These are phyloP conservation scores for Lasiodiplodia sp. DNA, from an alignment of 2,329 filamentous ascomycete genomes.

Conservation along the genomic window DNA sequence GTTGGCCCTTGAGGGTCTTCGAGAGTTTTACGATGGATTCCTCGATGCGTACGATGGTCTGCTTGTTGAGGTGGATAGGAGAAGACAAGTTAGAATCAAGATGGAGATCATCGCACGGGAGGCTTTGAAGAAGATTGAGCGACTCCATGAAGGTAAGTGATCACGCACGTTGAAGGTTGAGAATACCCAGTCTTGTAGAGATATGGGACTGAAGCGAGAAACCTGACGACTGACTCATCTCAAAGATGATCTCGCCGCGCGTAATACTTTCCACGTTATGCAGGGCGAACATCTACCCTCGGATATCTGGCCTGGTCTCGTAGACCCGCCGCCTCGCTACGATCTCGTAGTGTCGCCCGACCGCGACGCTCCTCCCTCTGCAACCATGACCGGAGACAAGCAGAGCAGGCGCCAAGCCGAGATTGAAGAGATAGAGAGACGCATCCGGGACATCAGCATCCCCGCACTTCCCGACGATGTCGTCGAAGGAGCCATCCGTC, in stretches of 20 bases:
- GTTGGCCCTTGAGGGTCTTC: slow-evolving; percentile 77
- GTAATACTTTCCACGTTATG: slow-evolving; percentile 80
- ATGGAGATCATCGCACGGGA: slow-evolving; percentile 78
- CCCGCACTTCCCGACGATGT: slow-evolving; percentile 29
- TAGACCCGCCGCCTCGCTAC: slow-evolving; percentile 45
- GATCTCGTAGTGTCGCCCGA: slow-evolving; percentile 40
- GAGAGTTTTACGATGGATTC: slow-evolving; percentile 88
- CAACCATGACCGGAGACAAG: slow-evolving; percentile 34
- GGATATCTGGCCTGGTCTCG: slow-evolving; percentile 84
- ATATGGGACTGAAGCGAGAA: background rate
- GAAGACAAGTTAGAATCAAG: slow-evolving; percentile 75
- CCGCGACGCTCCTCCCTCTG: background rate
- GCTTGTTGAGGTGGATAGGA: slow-evolving; percentile 81
- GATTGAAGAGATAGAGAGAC: slow-evolving; percentile 1
- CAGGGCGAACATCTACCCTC: slow-evolving; percentile 87
- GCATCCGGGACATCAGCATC: slow-evolving; percentile 23
- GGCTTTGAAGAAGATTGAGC: slow-evolving; percentile 77
- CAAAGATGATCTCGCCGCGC: slow-evolving; percentile 69
- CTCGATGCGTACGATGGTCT: slow-evolving; percentile 83
- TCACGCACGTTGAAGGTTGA: background rate
- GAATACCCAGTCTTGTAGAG: background rate
- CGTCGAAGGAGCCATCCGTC: slow-evolving; percentile 26
- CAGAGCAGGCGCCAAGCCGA: slow-evolving; percentile 26
- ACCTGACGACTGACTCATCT: background rate
- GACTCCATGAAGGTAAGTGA: slow-evolving; percentile 65